Evolutionary conservation across 2,329 filamentous ascomycete species (phyloP), one percentile per base, ranked within the genome.

Genomic region (Waltergamsia citrina): DNA sequence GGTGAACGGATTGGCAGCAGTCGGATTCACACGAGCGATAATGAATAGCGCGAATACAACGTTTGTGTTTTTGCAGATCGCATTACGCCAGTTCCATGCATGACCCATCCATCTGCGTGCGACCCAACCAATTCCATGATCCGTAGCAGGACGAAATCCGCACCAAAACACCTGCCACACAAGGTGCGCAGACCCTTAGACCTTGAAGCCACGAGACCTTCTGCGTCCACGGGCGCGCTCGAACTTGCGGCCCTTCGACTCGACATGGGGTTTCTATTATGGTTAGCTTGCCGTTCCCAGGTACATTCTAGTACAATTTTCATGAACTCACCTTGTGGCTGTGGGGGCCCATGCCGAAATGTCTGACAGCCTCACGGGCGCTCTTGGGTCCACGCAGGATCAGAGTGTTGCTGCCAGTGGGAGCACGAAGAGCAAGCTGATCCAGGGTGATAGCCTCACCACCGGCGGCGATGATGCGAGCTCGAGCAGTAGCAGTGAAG

Each of bases 221-320:
- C 92, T 93, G 71, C 92, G 88, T 69, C 92, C 93, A 92, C 92
- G 88, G 59, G 88, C 92, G 59, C 80, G 78, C 82, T 98, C 93
- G 76, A 98, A 98, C 78, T 98, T 98, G 71, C 92, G 84, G 60
- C 93, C 93, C 85, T 98, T 98, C 76, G 86, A 94, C 69, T 86
- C 78, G 59, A 98, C 78, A 55, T 94, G 85, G 52, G 90, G 90
- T 79, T 95, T 96, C 90, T 92, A 49, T 41, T 54, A 26, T 42
- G 39, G 28, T 35, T 31, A 8, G 26, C 15, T 7, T 16, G 22
- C 29, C 9, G n/a, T n/a, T n/a, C n/a, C n/a, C n/a, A n/a, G n/a
- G n/a, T n/a, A n/a, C n/a, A n/a, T n/a, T n/a, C n/a, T n/a, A n/a
- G n/a, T n/a, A n/a, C n/a, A 19, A 20, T 29, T 15, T 10, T 25